A percentile compares a stretch with the other conserved stretches of the same genome.
phyloP scores from a whole-genome alignment of 2,329 filamentous ascomycete genomes.

The Hymenoscyphus fructigenus region DNA sequence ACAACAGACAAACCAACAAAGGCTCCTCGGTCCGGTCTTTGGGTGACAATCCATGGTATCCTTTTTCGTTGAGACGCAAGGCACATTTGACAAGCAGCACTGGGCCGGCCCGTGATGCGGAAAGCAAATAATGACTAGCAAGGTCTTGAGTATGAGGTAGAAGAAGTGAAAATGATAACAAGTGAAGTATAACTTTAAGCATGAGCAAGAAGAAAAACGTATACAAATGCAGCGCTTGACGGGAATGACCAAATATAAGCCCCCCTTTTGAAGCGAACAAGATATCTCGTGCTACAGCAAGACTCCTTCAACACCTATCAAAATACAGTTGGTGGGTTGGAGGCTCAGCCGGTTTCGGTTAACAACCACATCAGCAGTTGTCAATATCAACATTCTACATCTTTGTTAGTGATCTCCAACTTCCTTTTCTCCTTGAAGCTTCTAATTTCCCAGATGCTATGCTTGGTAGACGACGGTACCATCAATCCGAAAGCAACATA shows the following conservation, averaged over 20 bases:
- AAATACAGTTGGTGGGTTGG: neutral
- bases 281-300: neutral
- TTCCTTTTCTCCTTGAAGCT: neutral
- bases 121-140: neutral
- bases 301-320: neutral
- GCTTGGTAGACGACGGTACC: neutral
- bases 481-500: neutral
- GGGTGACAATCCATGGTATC: neutral
- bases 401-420: neutral
- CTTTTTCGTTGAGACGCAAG: neutral
- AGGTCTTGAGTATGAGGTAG: neutral
- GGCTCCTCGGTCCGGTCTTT: neutral
- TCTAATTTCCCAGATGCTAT: neutral
- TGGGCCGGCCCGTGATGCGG: neutral
- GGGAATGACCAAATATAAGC: neutral
- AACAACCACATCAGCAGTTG: neutral
- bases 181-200: neutral
- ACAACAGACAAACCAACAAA: neutral
- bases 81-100: neutral
- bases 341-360: neutral
- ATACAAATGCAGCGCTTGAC: neutral
- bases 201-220: neutral
- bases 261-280: neutral
- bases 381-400: neutral
- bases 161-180: neutral